These are phyloP conservation scores for Wakefieldia striispora DNA, from an alignment of 768 basidiomycete species.

Conservation along the genomic window DNA sequence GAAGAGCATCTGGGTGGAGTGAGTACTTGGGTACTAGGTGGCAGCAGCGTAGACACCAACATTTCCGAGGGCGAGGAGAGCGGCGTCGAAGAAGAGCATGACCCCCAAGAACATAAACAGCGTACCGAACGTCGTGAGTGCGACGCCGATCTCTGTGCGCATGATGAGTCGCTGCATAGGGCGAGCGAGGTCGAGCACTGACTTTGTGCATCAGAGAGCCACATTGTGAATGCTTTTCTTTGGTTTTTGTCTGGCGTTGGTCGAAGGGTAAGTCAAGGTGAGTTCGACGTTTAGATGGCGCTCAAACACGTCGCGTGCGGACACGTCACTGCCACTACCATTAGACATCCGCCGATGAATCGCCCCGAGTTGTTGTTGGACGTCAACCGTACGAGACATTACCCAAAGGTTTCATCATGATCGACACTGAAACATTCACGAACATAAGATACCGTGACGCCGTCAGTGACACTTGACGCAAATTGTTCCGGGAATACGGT, in stretches of 20 bases:
- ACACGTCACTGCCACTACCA: constrained; percentile 26
- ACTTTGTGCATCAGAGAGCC: constrained; percentile 56
- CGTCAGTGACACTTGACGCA: too few species aligned
- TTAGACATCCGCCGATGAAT: too few species aligned
- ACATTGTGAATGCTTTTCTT: constrained; percentile 33
- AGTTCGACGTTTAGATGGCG: neutral
- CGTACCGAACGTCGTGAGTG: constrained; percentile 91
- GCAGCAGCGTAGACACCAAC: constrained; percentile 43
- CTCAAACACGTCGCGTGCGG: neutral
- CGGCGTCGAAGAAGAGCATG: constrained; percentile 95
- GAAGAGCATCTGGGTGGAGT: constrained; percentile 67
- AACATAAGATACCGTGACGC: too few species aligned
- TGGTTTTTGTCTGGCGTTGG: constrained; percentile 1
- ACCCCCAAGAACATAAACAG: constrained; percentile 97
- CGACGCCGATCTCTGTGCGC: constrained; percentile 86
- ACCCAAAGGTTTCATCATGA: too few species aligned
- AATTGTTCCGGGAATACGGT: too few species aligned
- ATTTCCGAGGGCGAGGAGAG: constrained; percentile 94
- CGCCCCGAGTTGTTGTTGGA: too few species aligned
- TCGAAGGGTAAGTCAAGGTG: neutral
- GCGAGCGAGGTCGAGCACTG: constrained; percentile 3
- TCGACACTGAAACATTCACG: too few species aligned
- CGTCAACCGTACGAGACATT: too few species aligned
- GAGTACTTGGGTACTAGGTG: neutral
- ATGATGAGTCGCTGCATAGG: neutral